phyloP scores from a whole-genome alignment of 495 filamentous ascomycete genomes.

The Tuber melanosporum region DNA sequence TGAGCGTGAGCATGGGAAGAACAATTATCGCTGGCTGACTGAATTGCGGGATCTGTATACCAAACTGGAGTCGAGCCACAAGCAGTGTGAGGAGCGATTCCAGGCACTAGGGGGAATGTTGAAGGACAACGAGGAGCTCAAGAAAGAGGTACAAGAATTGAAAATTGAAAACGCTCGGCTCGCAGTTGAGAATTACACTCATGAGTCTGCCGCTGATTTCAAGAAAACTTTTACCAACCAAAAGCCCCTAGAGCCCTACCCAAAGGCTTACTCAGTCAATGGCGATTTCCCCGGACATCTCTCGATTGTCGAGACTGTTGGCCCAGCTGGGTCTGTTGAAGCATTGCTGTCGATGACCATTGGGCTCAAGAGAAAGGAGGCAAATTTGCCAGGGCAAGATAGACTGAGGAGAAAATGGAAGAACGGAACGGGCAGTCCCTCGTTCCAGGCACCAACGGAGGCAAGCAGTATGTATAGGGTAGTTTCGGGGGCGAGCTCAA shows the following conservation, averaged over 20 bases:
- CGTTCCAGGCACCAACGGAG: neutral
- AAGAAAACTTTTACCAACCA: neutral
- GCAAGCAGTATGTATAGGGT: neutral
- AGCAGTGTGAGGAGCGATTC: neutral
- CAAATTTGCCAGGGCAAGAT: neutral
- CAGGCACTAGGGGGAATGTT: neutral
- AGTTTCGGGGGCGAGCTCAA: neutral
- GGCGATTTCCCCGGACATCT: neutral
- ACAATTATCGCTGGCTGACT: slow-evolving; percentile 1
- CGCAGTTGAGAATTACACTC: neutral
- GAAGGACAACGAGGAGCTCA: neutral
- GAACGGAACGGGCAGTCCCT: neutral
- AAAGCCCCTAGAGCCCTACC: neutral
- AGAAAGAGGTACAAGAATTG: neutral
- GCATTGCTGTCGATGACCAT: neutral
- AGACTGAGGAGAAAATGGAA: neutral
- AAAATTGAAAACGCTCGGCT: neutral
- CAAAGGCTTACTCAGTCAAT: neutral
- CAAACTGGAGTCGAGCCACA: neutral
- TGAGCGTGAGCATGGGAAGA: neutral
- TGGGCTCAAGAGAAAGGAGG: neutral
- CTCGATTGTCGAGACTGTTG: neutral
- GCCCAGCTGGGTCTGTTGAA: neutral
- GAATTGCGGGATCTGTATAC: neutral
- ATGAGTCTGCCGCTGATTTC: neutral